Evolutionary conservation across 441 rosid genomes (phyloP).

Genomic region (Pelargonium australe): DNA sequence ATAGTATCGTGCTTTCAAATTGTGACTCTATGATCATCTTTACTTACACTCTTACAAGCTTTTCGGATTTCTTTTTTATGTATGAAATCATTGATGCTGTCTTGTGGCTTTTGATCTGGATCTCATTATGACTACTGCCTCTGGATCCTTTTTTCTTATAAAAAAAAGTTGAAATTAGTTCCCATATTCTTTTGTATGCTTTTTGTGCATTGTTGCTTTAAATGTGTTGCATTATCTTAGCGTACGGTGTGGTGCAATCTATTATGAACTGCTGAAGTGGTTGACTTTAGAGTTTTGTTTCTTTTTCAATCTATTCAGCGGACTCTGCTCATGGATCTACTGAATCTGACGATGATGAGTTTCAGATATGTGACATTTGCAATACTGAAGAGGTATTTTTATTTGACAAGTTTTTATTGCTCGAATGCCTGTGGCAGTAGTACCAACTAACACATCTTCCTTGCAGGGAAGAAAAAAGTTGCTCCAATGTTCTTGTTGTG

Average conservation of each 20-base stretch:
- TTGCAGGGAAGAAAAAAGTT: constrained; percentile 86
- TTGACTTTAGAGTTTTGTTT: neutral
- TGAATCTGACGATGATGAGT: constrained; percentile 98
- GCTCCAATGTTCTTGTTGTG: constrained; percentile 93
- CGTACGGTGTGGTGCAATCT: neutral
- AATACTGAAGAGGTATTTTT: constrained; percentile 74
- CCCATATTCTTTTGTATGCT: neutral
- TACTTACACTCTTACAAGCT: neutral
- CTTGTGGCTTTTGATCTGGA: constrained; percentile 4
- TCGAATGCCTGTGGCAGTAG: constrained; percentile 18
- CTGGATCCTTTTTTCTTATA: too few relatives aligned
- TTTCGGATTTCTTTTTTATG: neutral
- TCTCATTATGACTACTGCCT: neutral
- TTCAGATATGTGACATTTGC: constrained; percentile 95
- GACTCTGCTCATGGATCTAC: constrained; percentile 74
- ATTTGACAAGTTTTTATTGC: constrained; percentile 20
- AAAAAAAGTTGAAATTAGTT: neutral
- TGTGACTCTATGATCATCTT: neutral
- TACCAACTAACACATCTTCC: constrained; percentile 22
- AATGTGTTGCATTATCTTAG: neutral
- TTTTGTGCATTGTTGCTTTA: constrained; percentile 1
- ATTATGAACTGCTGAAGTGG: neutral
- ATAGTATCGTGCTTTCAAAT: constrained; percentile 8
- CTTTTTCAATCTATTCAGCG: constrained; percentile 48
- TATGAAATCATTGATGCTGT: neutral